Evolutionary conservation across 345 rosid genomes (phyloP), one percentile per base, ranked within the genome.

Genomic region (Syzygium oleosum): DNA sequence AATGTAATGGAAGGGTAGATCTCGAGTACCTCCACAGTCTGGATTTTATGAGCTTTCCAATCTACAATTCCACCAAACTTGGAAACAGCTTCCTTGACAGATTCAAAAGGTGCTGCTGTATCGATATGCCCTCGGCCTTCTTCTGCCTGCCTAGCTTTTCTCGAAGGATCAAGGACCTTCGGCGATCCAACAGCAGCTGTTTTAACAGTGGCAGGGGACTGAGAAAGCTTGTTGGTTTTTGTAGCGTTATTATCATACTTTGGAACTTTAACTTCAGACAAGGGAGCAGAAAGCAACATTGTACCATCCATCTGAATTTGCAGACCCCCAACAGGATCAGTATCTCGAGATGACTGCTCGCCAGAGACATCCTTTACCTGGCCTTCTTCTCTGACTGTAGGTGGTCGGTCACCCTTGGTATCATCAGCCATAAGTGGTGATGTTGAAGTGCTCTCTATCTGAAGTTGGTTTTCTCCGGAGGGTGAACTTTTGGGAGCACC

Each of bases 51-150:
- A 78, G 98, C 99, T 92, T 96, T 97, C 99, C 99, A 97, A 87
- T 97, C 99, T 58, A 95, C 95, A 86, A 96, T 96, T 87, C 99
- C 99, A 9, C 99, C 99, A 88, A 97, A 96, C 92, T 93, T 96
- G 84, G 99, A 96, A 90, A 97, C 99, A 87, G 94, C 99, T 90
- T 95, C 94, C 93, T 97, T 96, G 86, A 97, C 99, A 49, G 99
- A 96, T 91, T 97, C 99, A 87, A 97, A 90, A 87, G 99, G 99
- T 52, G 98, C 95, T 29, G 94, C 92, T 85, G 99, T 97, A 90
- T 97, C 99, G 63, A 97, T 93, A 27, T 90, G 91, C 58, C 95
- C 96, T 90, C 93, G 90, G 80, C 87, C 92, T 88, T 88, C 89
- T 21, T 90, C 93, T 21, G 59, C 56, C 89, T 87, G 90, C 46